Evolutionary conservation across 2,329 filamentous ascomycete species (phyloP).

Genomic region (Penicillium concentricum): DNA sequence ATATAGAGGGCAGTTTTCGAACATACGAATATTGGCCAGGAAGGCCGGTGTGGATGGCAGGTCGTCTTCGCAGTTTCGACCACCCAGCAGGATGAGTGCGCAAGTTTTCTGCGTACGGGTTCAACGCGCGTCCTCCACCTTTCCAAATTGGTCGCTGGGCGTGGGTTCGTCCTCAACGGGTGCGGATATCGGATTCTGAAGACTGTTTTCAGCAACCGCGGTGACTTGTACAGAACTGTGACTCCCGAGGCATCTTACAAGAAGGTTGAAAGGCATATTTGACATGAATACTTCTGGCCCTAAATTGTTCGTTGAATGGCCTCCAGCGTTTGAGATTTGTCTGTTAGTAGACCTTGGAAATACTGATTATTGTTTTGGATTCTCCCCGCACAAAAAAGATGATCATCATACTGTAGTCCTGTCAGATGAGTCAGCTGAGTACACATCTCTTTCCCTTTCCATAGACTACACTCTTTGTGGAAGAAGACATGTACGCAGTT

Average conservation of each 20-base stretch:
- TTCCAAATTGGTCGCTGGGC: too few species aligned
- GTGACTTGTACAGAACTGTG: not conserved
- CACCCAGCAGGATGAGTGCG: too few species aligned
- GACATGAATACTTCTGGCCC: not conserved
- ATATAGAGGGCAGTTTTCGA: too few species aligned
- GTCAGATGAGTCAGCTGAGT: too few species aligned
- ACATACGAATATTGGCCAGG: too few species aligned
- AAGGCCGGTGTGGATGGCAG: too few species aligned
- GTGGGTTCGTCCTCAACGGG: not conserved
- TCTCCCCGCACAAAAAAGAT: too few species aligned
- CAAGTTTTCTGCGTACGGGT: too few species aligned
- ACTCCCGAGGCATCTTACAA: not conserved
- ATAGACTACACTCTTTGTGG: not conserved
- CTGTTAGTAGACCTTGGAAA: not conserved
- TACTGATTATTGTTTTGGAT: not conserved
- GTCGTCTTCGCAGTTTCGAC: too few species aligned
- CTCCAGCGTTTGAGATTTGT: not conserved
- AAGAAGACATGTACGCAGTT: not conserved
- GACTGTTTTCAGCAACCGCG: not conserved
- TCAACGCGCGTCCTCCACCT: too few species aligned
- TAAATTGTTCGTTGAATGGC: not conserved
- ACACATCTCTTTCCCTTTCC: not conserved
- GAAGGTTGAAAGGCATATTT: not conserved
- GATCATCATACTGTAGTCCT: not conserved
- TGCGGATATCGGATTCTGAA: not conserved